Evolutionary conservation across 78 protist genomes (phyloP), one percentile per base, ranked within the genome.

Genomic region (Dictyostelium firmibasis): DNA sequence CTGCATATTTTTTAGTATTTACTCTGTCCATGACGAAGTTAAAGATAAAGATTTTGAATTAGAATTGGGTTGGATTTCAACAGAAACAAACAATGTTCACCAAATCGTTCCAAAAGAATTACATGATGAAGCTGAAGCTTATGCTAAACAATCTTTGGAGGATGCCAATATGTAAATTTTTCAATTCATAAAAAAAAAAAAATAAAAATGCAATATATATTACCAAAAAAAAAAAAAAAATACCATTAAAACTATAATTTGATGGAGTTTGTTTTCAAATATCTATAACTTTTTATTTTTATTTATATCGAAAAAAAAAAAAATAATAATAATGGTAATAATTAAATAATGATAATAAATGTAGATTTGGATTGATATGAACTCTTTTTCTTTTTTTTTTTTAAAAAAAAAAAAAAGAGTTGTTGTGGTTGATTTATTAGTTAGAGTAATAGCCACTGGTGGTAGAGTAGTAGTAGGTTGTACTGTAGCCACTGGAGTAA

Each of bases 31-130:
- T 92, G 99, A 98, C 86, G 99, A 97, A 35, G 92, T 67, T 67
- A 98, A 98, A 96, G 99, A 99, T 84, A 99, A 99, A 96, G 98
- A 86, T 36, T 97, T 98, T 60, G 98, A 98, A 86, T 87, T 99
- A 13, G 99, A 99, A 91, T 33, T 99, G 69, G 77, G 97, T 27
- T 99, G 99, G 99, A 98, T 98, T 70, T 87, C 98, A 83, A 89
- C 93, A 16, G 97, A 94, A 47, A 35, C 92, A 10, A 41, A 83
- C 4, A 38, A 74, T 25, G 83, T 83, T 43, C 84, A 75, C 27
- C 91, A 91, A 78, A 27, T 84, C 27, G 97, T 96, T 23, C 97
- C 97, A 74, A 69, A 84, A 50, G 89, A 84, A n/a, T 25, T 92
- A 50, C 20, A 29, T 4, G 96, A 57, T 23, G 85, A 96, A 47